Evolutionary conservation across 352 stramenopile species (phyloP).

Genomic region (Peronospora destructor): DNA sequence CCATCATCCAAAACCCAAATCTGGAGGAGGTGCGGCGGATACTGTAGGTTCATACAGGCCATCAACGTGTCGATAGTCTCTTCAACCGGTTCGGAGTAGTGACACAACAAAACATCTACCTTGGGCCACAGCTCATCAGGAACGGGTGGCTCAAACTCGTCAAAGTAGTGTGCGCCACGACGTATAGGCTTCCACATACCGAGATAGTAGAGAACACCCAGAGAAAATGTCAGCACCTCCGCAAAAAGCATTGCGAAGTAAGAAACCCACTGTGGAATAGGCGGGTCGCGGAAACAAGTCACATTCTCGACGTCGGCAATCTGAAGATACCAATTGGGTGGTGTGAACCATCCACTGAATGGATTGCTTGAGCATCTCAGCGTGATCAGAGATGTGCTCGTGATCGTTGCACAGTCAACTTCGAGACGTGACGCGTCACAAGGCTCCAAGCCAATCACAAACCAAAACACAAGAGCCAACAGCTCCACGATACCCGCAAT

Average conservation of each 20-base stretch:
- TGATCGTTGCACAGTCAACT: slow-evolving; percentile 58
- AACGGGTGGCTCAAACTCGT: slow-evolving; percentile 77
- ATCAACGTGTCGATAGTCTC: slow-evolving; percentile 82
- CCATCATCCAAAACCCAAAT: slow-evolving; percentile 82
- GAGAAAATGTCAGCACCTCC: slow-evolving; percentile 59
- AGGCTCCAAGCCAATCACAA: slow-evolving; percentile 70
- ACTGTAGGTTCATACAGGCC: slow-evolving; percentile 85
- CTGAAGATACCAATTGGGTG: slow-evolving; percentile 66
- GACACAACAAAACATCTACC: slow-evolving; percentile 76
- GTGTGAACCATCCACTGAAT: slow-evolving; percentile 61
- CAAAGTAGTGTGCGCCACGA: slow-evolving; percentile 81
- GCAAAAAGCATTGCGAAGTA: slow-evolving; percentile 73
- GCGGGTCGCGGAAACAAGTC: slow-evolving; percentile 67
- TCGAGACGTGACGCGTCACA: slow-evolving; percentile 51
- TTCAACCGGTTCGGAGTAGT: slow-evolving; percentile 83
- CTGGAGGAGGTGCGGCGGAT: slow-evolving; percentile 75
- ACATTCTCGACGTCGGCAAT: slow-evolving; percentile 62
- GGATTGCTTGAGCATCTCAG: slow-evolving; percentile 40
- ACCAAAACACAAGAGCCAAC: slow-evolving; percentile 69
- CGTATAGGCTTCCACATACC: slow-evolving; percentile 86
- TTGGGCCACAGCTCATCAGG: slow-evolving; percentile 80
- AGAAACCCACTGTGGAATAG: slow-evolving; percentile 74
- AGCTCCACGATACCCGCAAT: slow-evolving; percentile 66
- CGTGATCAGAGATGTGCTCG: slow-evolving; percentile 43
- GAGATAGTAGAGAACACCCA: slow-evolving; percentile 80